A percentile compares a stretch with the other conserved stretches of the same genome.
Evolutionary conservation across 306 rosid species (phyloP).

Genomic region (Sindora glabra): DNA sequence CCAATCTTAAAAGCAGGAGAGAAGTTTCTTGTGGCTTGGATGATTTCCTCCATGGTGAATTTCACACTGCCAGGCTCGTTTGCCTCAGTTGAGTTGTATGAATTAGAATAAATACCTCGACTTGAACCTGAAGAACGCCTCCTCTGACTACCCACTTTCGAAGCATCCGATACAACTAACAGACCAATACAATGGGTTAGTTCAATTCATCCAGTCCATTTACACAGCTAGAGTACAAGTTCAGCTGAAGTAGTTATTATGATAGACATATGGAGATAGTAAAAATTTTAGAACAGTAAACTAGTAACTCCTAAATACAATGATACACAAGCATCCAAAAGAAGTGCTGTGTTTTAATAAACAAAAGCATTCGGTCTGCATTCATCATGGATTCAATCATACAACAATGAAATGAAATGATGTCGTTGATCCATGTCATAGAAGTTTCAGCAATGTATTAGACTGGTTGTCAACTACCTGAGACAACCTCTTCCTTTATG

Average conservation of each 20-base stretch:
- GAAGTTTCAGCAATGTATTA: too few species aligned
- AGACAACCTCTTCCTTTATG: too few species aligned
- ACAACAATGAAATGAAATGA: too few species aligned
- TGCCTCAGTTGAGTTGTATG: constrained; percentile 29
- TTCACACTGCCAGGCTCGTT: constrained; percentile 49
- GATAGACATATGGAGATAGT: not conserved
- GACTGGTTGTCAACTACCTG: too few species aligned
- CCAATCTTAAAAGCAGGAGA: constrained; percentile 80
- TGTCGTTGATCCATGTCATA: too few species aligned
- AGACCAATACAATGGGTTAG: constrained; percentile 15
- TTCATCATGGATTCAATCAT: too few species aligned
- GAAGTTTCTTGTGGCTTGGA: constrained; percentile 68
- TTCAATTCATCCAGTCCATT: constrained; percentile 5
- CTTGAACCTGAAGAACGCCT: constrained; percentile 29
- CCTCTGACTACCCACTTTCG: constrained; percentile 40
- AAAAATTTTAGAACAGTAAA: not conserved
- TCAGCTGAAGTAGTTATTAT: not conserved
- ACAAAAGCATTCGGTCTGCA: too few species aligned
- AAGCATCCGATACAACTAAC: constrained; percentile 40
- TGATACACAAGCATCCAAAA: too few species aligned
- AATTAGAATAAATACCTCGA: constrained; percentile 23
- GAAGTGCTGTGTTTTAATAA: too few species aligned
- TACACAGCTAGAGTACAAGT: constrained; percentile 1
- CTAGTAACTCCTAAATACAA: not conserved
- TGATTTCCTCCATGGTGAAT: constrained; percentile 64